Evolutionary conservation across 805 yeast genomes (phyloP), one percentile per base, ranked within the genome.

Genomic region (Metschnikowia gelsemii): DNA sequence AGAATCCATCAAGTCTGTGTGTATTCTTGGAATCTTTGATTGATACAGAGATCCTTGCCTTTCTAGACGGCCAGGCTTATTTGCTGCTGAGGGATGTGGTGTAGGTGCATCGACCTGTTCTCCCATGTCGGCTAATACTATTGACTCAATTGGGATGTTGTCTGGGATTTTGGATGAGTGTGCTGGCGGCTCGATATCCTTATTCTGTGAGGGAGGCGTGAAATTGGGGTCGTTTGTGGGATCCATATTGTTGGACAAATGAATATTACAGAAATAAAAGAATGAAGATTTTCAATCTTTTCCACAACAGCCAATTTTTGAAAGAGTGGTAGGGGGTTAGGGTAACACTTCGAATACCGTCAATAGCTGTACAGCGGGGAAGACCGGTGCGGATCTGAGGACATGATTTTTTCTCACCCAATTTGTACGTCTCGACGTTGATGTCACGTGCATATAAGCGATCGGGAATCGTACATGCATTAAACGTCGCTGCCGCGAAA

Each of bases 181-280:
- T 9, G 86, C 83, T 3, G 82, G 68, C 6, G 89, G 88, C 53
- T 75, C 77, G 37, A 76, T 63, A 43, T 78, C 68, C 34, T 78
- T 78, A 49, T 79, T 75, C 40, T 80, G 74, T 12, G 88, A 80
- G 0, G 96, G 95, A 8, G 96, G 96, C 36, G 82, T 79, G 62
- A 88, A 90, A 61, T 88, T 81, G 14, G 96, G 95, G 51, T 89
- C 96, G 63, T 83, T 79, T 3, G 91, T 84, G 17, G 98, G 98
- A 61, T 90, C 98, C 98, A 89, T 89, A 24, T n/a, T n/a, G n/a
- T n/a, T n/a, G n/a, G n/a, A n/a, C n/a, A n/a, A n/a, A n/a, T n/a
- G n/a, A n/a, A n/a, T n/a, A n/a, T n/a, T n/a, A n/a, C n/a, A n/a
- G n/a, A n/a, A 26, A 26, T 3, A 16, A 11, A n/a, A 2, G 13